phyloP scores from a whole-genome alignment of 2,329 filamentous ascomycete genomes.

The Dactylellina drechsleri region DNA sequence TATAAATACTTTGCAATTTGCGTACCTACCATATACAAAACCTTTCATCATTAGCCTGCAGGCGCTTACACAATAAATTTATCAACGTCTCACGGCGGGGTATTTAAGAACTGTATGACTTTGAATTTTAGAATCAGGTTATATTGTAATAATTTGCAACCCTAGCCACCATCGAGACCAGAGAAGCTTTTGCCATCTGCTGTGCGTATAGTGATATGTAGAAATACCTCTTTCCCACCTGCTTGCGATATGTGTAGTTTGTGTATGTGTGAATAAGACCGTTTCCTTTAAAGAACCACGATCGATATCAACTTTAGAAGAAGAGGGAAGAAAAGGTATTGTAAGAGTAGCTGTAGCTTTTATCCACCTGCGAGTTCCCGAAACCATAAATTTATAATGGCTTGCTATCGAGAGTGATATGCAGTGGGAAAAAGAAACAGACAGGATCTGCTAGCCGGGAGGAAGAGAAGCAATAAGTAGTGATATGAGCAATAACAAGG shows the following conservation, averaged over 20 bases:
- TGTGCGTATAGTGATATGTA: background rate
- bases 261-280: background rate
- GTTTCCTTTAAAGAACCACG: background rate
- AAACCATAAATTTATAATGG: too few species aligned
- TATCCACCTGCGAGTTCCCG: background rate
- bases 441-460: too few species aligned
- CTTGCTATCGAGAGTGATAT: too few species aligned
- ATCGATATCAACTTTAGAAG: background rate
- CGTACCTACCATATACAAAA: too few species aligned
- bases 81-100: too few species aligned
- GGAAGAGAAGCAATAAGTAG: too few species aligned
- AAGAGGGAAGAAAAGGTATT: background rate
- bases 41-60: too few species aligned
- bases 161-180: background rate
- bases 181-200: background rate
- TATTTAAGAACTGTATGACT: too few species aligned
- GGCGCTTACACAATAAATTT: too few species aligned
- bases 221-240: background rate
- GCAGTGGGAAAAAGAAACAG: too few species aligned
- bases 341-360: background rate
- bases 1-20: too few species aligned
- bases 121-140: background rate
- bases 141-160: constrained; percentile 2
- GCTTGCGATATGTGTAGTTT: background rate
- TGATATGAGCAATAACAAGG: too few species aligned